Evolutionary conservation across 1,284 basidiomycete genomes (phyloP).

Genomic region (Trametes pubescens): DNA sequence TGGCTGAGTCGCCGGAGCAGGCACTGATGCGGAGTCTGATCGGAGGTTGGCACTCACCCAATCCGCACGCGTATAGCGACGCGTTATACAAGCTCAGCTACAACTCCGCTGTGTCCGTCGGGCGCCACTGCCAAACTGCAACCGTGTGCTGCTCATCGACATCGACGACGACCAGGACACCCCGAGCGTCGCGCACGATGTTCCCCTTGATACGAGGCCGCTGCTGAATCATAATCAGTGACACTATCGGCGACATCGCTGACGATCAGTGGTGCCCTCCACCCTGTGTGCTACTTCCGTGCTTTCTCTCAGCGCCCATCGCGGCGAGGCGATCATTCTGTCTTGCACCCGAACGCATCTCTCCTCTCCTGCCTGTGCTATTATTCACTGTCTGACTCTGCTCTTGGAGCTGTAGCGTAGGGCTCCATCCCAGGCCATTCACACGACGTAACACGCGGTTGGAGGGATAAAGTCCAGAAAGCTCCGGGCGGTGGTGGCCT

Average conservation of each 20-base stretch:
- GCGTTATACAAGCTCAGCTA: background rate
- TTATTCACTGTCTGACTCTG: background rate
- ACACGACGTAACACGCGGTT: slow-evolving; percentile 2
- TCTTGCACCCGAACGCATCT: slow-evolving; percentile 5
- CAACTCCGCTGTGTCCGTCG: background rate
- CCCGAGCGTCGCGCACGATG: slow-evolving; percentile 4
- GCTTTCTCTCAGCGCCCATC: slow-evolving; percentile 15
- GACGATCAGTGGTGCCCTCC: slow-evolving; percentile 28
- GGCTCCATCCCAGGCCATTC: background rate
- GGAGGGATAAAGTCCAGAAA: background rate
- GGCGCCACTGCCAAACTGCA: background rate
- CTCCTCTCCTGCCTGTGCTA: background rate
- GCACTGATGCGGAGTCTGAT: background rate
- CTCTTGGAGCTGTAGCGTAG: no score
- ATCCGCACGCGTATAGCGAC: slow-evolving; percentile 9
- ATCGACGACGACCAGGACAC: slow-evolving; percentile 9
- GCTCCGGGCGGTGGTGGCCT: background rate
- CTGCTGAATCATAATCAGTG: slow-evolving; percentile 15
- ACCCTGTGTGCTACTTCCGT: slow-evolving; percentile 24
- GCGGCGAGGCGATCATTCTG: background rate
- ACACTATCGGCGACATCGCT: slow-evolving; percentile 28
- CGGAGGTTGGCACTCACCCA: slow-evolving; percentile 6
- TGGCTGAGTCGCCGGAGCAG: background rate
- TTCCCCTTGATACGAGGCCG: background rate
- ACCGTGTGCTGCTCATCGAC: slow-evolving; percentile 3